Evolutionary conservation across 192 early-diverging fungal genomes (phyloP), one percentile per base, ranked within the genome.

Genomic region (Backusella sp.): DNA sequence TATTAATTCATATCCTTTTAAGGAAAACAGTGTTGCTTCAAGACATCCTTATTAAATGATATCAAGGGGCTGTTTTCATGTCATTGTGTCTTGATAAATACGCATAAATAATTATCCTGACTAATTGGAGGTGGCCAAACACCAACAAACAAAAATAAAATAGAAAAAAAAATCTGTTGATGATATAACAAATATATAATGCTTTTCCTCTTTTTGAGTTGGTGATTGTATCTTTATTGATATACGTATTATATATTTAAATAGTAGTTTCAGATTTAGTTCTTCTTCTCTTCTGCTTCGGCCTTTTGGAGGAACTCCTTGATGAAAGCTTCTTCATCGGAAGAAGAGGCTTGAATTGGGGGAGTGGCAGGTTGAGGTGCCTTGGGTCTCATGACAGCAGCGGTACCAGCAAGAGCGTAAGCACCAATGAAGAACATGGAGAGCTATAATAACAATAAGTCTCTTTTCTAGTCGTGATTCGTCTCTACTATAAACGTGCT

Each of bases 321-420:
- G 69, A 86, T 86, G 70, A 86, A 86, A 30, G 79, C 77, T 77
- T 86, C 84, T 42, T 86, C 84, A 19, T 86, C 84, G 42, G 73
- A 52, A 39, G 82, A 84, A 74, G 74, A 73, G 68, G 84, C 79
- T 70, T 84, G 75, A 39, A 86, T 83, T 39, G 84, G 84, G 39
- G 84, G 84, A 65, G 80, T 74, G 52, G 79, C 77, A 68, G 74
- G 19, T 56, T 70, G 42, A 34, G 73, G 44, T 30, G 80, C 62
- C 71, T 76, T 80, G 70, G 77, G 77, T 67, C 75, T 77, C 42
- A 76, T 67, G 79, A 70, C 32, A 37, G 53, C 46, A 68, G 32
- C 35, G 41, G 65, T 69, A 73, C 73, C 75, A 35, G 65, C 34
- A 73, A 34, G 36, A 36, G 76, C 80, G 49, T 81, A 81, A 30